These are phyloP conservation scores for Barnettozyma hawaiiensis DNA, from an alignment of 1,139 yeast species.

Conservation along the genomic window DNA sequence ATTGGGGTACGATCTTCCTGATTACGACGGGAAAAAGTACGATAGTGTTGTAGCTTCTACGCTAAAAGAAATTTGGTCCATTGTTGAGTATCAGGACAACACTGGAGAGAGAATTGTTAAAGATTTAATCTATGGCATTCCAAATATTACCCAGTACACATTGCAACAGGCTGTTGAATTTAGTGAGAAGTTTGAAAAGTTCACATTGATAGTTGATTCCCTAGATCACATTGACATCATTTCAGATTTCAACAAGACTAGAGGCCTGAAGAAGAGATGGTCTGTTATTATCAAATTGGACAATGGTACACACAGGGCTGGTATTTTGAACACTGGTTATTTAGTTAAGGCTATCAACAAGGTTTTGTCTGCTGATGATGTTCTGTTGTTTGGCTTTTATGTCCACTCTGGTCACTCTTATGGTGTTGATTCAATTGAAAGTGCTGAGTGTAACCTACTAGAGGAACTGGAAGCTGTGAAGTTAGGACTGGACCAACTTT, in stretches of 20 bases:
- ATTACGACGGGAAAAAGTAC: slow-evolving; percentile 32
- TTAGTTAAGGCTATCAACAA: slow-evolving; percentile 29
- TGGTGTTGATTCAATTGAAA: slow-evolving; percentile 38
- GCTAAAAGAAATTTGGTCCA: slow-evolving; percentile 56
- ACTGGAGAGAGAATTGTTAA: slow-evolving; percentile 39
- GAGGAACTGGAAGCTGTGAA: slow-evolving; percentile 55
- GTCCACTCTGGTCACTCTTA: slow-evolving; percentile 81
- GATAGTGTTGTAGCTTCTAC: slow-evolving; percentile 66
- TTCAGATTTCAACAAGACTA: slow-evolving; percentile 30
- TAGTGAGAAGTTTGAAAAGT: slow-evolving; percentile 34
- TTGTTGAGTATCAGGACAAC: slow-evolving; percentile 38
- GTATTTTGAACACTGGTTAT: slow-evolving; percentile 36
- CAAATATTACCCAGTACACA: slow-evolving; percentile 49
- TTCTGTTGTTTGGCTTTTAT: slow-evolving; percentile 62
- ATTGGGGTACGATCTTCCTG: slow-evolving; percentile 40
- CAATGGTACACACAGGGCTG: slow-evolving; percentile 63
- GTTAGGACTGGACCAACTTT: slow-evolving; percentile 41
- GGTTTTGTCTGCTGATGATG: slow-evolving; percentile 25
- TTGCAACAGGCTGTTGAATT: slow-evolving; percentile 47
- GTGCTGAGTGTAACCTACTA: slow-evolving; percentile 43
- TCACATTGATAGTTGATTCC: slow-evolving; percentile 60
- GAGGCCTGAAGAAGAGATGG: slow-evolving; percentile 38
- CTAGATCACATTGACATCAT: slow-evolving; percentile 49
- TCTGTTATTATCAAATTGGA: slow-evolving; percentile 52
- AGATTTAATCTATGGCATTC: slow-evolving; percentile 67